phyloP scores from a whole-genome alignment of 257 asterid species.

The Cinchona pubescens region DNA sequence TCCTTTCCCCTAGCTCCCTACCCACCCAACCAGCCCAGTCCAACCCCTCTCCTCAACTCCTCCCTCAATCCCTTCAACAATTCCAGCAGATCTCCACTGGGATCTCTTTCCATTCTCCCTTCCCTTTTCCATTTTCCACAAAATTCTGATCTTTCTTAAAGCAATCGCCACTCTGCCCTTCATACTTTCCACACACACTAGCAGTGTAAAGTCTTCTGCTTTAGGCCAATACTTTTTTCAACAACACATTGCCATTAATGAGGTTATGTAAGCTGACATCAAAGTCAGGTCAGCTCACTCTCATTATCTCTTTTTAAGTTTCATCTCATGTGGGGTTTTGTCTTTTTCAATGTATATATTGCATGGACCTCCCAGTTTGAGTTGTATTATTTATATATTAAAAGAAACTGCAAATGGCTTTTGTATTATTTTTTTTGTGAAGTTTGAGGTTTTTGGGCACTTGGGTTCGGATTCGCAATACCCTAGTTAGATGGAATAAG shows the following conservation, averaged over 20 bases:
- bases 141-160: constrained; percentile 15
- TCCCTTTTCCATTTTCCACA: constrained; percentile 16
- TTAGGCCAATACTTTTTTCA: constrained; percentile 11
- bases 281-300: constrained; percentile 10
- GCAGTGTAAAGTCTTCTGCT: constrained; percentile 14
- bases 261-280: constrained; percentile 5
- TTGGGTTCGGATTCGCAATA: too few species aligned
- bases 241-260: constrained; percentile 13
- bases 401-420: constrained; percentile 14
- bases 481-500: too few species aligned
- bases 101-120: constrained; percentile 21
- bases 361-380: constrained; percentile 13
- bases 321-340: not conserved
- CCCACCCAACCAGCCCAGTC: too few species aligned
- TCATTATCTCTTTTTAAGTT: not conserved
- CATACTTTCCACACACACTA: constrained; percentile 11
- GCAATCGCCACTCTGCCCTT: constrained; percentile 2
- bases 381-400: not conserved
- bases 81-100: constrained; percentile 22
- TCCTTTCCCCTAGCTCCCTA: not conserved
- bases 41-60: not conserved
- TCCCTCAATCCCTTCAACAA: not conserved
- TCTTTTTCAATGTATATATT: not conserved
- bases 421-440: constrained; percentile 2
- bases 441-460: constrained; percentile 13